A percentile compares a stretch with the other conserved stretches of the same genome.
Evolutionary conservation across 192 early-diverging fungal species (phyloP).

Genomic region (Chytriomyces confervae): DNA sequence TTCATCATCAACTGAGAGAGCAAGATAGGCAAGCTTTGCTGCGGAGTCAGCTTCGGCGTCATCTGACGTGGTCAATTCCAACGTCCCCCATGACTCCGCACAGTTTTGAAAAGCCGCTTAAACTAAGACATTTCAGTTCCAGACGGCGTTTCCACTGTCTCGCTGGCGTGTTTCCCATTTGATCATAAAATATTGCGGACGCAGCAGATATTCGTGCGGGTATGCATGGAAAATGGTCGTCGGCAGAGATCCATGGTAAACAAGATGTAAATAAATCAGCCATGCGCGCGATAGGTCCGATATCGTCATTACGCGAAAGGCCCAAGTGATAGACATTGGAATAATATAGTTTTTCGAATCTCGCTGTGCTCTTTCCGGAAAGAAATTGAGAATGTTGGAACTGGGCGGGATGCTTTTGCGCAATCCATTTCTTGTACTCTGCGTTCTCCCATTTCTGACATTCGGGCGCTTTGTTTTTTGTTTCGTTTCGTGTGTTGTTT

Average conservation of each 20-base stretch:
- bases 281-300: constrained; percentile 9
- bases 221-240: neutral
- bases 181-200: constrained; percentile 16
- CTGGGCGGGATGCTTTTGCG: no score
- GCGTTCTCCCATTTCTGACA: no score
- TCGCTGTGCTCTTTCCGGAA: neutral
- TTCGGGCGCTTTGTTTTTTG: no score
- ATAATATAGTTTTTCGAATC: neutral
- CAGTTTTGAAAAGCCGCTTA: constrained; percentile 28
- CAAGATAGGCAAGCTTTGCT: neutral
- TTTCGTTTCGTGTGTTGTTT: no score
- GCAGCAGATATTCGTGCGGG: constrained; percentile 16
- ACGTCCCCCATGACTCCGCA: neutral
- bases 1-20: no score
- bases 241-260: constrained; percentile 23
- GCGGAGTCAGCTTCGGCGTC: neutral
- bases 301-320: neutral
- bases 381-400: constrained; percentile 1
- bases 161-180: neutral
- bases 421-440: no score
- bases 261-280: constrained; percentile 28
- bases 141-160: neutral
- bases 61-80: no score
- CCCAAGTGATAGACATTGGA: constrained; percentile 2
- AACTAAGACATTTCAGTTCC: constrained; percentile 23